phyloP scores from a whole-genome alignment of 768 basidiomycete species.

The Mycena sanguinolenta region DNA sequence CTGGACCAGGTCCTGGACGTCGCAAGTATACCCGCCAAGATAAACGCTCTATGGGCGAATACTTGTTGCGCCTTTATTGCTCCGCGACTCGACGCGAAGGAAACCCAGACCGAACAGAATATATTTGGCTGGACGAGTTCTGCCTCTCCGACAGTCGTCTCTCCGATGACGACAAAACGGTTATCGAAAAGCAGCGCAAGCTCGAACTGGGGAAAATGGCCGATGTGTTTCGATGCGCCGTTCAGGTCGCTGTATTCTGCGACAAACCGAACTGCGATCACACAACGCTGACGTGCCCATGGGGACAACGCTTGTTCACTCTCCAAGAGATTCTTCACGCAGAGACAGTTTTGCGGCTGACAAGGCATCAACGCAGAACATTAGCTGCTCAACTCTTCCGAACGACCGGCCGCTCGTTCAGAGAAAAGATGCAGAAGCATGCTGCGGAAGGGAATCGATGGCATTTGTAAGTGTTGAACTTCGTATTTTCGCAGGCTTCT shows the following conservation, averaged over 20 bases:
- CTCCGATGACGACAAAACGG: background rate
- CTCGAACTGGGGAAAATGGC: conserved; percentile 28
- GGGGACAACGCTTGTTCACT: conserved; percentile 29
- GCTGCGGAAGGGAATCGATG: conserved; percentile 9
- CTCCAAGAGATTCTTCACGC: conserved; percentile 17
- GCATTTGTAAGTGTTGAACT: conserved; percentile 14
- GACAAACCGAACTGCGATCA: conserved; percentile 29
- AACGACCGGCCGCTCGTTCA: background rate
- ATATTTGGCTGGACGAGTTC: conserved; percentile 31
- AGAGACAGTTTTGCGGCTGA: background rate
- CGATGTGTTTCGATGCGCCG: conserved; percentile 32
- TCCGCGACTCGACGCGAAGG: background rate
- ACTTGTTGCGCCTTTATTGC: conserved; percentile 9
- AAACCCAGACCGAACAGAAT: conserved; percentile 4
- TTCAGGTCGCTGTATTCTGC: conserved; percentile 34
- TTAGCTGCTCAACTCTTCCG: background rate
- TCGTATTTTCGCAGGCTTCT: background rate
- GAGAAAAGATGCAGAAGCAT: conserved; percentile 8
- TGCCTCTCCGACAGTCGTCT: conserved; percentile 3
- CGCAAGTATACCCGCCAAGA: background rate
- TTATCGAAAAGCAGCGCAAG: background rate
- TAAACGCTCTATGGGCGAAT: background rate
- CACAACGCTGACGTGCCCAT: conserved; percentile 21
- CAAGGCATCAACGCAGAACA: background rate
- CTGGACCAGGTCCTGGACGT: background rate